phyloP scores from a whole-genome alignment of 805 yeast genomes.

The Wickerhamiella azyma region DNA sequence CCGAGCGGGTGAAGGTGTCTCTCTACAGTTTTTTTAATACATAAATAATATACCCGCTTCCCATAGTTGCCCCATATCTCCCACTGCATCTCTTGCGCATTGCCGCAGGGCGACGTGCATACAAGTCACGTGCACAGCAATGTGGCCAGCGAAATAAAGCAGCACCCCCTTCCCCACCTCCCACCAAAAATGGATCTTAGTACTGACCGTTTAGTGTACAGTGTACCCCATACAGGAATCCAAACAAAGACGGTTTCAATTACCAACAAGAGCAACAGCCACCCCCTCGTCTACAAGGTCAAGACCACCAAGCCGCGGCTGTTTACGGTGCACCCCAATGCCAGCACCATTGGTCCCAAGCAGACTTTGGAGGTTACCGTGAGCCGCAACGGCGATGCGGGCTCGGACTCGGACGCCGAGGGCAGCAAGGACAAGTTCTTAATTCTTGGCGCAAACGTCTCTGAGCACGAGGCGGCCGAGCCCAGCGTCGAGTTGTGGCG shows the following conservation, averaged over 20 bases:
- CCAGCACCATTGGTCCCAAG: slow-evolving; percentile 68
- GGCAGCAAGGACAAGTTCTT: slow-evolving; percentile 88
- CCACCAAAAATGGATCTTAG: slow-evolving; percentile 2
- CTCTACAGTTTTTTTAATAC: too few relatives aligned
- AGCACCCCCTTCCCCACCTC: neutral
- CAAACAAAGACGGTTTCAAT: slow-evolving; percentile 21
- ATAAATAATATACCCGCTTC: too few relatives aligned
- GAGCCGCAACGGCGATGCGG: slow-evolving; percentile 54
- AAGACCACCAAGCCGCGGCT: slow-evolving; percentile 96
- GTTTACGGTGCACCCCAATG: slow-evolving; percentile 92
- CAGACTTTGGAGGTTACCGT: slow-evolving; percentile 56
- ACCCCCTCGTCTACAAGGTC: slow-evolving; percentile 76
- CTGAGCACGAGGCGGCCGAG: slow-evolving; percentile 31
- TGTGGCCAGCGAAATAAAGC: slow-evolving; percentile 1
- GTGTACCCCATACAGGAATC: slow-evolving; percentile 17
- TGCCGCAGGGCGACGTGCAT: neutral
- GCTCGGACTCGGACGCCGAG: slow-evolving; percentile 52
- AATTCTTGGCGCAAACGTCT: slow-evolving; percentile 72
- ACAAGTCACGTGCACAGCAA: slow-evolving; percentile 8
- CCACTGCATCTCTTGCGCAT: neutral
- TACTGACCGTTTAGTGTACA: neutral
- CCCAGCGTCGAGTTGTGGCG: slow-evolving; percentile 60
- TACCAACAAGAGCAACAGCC: slow-evolving; percentile 40
- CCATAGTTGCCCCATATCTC: too few relatives aligned
- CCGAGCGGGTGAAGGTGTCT: too few relatives aligned